These are phyloP conservation scores for Coniochaeta ligniaria DNA, from an alignment of 2,329 filamentous ascomycete genomes.

Conservation along the genomic window DNA sequence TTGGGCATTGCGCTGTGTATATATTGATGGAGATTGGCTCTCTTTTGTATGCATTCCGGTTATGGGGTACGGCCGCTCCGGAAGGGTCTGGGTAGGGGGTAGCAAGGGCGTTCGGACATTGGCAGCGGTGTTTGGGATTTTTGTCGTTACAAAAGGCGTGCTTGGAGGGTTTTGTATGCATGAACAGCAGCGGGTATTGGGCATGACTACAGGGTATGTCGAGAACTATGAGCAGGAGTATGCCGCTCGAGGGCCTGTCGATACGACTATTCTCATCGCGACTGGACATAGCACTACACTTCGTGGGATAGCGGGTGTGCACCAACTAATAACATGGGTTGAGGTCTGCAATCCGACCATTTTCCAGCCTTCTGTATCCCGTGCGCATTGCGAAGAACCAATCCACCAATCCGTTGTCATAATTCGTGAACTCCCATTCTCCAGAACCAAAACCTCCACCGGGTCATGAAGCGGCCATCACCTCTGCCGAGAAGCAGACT, in stretches of 20 bases:
- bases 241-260: neutral
- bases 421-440: neutral
- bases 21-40: neutral
- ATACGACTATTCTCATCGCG: neutral
- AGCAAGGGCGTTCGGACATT: neutral
- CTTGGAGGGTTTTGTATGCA: neutral
- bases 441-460: neutral
- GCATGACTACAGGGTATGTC: neutral
- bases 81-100: neutral
- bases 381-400: too few relatives aligned
- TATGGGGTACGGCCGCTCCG: neutral
- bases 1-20: neutral
- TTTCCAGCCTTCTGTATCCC: neutral
- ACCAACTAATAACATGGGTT: too few relatives aligned
- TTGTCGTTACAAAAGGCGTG: neutral
- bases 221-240: neutral
- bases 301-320: too few relatives aligned
- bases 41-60: neutral
- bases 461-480: slow-evolving; percentile 6
- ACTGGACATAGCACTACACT: too few relatives aligned
- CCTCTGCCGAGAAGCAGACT: slow-evolving; percentile 22
- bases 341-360: too few relatives aligned
- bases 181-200: neutral
- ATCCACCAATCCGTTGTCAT: too few relatives aligned
- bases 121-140: neutral